A percentile compares a stretch with the other conserved stretches of the same genome.
Evolutionary conservation across 768 basidiomycete genomes (phyloP).

Genomic region (Phaeolepiota aurea): DNA sequence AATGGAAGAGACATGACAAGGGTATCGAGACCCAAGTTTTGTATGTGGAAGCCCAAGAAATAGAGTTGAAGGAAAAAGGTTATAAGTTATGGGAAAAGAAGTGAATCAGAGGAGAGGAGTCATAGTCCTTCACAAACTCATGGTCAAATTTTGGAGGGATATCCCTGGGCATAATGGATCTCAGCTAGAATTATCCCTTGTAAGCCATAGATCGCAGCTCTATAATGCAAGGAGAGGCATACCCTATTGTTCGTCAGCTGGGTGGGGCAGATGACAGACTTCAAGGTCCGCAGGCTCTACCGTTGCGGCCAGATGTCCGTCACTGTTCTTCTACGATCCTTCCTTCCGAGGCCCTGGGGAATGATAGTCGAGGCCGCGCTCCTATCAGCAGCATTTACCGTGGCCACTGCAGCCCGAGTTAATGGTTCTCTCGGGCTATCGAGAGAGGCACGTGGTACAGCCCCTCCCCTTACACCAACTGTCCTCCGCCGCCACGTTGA

Average conservation of each 20-base stretch:
- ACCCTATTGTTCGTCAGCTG: background rate
- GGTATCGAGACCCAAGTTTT: background rate
- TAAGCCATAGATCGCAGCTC: background rate
- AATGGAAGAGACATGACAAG: slow-evolving; percentile 1
- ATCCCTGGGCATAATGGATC: background rate
- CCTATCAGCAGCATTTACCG: slow-evolving; percentile 28
- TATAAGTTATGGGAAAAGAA: background rate
- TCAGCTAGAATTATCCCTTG: background rate
- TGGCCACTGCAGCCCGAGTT: slow-evolving; percentile 14
- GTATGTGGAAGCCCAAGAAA: background rate
- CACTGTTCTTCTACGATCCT: slow-evolving; percentile 34
- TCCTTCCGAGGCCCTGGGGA: slow-evolving; percentile 12
- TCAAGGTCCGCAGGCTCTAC: slow-evolving; percentile 4
- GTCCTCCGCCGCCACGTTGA: slow-evolving; percentile 24
- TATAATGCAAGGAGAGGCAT: slow-evolving; percentile 3
- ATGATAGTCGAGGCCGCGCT: slow-evolving; percentile 26
- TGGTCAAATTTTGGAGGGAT: background rate
- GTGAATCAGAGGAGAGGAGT: background rate
- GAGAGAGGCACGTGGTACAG: slow-evolving; percentile 25
- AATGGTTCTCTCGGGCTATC: slow-evolving; percentile 24
- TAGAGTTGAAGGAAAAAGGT: background rate
- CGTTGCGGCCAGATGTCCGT: slow-evolving; percentile 34
- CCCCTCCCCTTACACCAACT: slow-evolving; percentile 24
- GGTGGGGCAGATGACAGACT: slow-evolving; percentile 1
- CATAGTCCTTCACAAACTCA: background rate